These are phyloP conservation scores for Solanum acaule DNA, from an alignment of 257 asterid species.

Conservation along the genomic window DNA sequence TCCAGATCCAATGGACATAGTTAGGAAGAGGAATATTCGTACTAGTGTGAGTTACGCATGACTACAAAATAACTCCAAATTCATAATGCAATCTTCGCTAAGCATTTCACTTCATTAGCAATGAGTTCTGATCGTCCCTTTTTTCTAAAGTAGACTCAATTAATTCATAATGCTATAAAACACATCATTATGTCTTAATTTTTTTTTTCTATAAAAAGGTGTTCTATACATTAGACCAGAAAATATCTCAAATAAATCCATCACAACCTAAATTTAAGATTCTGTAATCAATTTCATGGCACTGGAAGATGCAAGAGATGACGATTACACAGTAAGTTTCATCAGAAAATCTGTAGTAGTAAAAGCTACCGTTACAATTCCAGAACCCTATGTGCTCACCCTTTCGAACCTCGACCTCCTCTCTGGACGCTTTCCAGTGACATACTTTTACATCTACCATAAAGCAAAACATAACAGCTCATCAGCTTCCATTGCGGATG, in stretches of 20 bases:
- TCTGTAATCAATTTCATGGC: background rate
- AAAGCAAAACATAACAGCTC: background rate
- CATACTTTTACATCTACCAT: conserved; percentile 37
- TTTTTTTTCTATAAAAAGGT: background rate
- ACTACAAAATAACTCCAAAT: background rate
- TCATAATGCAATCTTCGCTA: background rate
- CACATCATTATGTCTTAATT: background rate
- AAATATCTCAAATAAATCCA: background rate
- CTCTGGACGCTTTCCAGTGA: conserved; percentile 54
- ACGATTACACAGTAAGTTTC: conserved; percentile 19
- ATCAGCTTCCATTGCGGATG: background rate
- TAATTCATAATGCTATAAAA: background rate
- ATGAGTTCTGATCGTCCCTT: background rate
- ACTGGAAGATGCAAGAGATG: background rate
- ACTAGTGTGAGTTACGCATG: background rate
- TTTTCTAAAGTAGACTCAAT: background rate
- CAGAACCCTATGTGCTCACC: conserved; percentile 16
- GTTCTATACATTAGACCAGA: background rate
- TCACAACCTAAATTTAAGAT: background rate
- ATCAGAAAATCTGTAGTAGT: conserved; percentile 29
- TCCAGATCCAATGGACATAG: too few relatives aligned
- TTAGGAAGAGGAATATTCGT: background rate
- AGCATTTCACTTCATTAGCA: background rate
- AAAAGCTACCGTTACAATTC: conserved; percentile 20
- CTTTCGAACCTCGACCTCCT: conserved; percentile 59